Conservation (phyloP, 805 yeast species). For the Debaryomyces prosopidis region DNA sequence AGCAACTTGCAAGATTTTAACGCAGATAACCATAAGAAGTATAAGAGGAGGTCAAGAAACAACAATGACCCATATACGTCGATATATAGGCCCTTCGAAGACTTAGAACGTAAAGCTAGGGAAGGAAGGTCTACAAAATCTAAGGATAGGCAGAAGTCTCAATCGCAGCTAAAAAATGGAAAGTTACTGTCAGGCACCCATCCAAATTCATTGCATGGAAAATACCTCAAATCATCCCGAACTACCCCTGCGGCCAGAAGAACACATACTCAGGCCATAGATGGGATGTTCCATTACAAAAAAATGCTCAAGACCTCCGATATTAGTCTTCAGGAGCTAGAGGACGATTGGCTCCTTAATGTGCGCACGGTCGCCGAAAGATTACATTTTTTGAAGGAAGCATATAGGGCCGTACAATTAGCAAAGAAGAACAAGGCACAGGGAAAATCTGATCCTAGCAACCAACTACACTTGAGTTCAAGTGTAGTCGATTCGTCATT, state of each 20-base stretch:
- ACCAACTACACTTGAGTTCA: not conserved
- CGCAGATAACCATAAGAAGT: not conserved
- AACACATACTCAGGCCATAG: constrained; percentile 5
- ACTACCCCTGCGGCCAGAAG: no score
- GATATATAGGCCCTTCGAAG: no score
- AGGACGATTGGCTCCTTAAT: constrained; percentile 25
- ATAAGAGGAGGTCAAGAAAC: no score
- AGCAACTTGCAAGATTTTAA: not conserved
- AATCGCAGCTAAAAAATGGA: no score
- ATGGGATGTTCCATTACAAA: constrained; percentile 7
- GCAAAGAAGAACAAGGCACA: constrained; percentile 17
- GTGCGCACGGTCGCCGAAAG: constrained; percentile 24
- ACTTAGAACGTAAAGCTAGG: no score
- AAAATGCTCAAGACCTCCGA: constrained; percentile 2
- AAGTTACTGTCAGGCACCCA: no score
- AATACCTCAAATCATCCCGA: no score
- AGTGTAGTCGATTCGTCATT: not conserved
- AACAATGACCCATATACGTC: no score
- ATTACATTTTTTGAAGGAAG: constrained; percentile 27
- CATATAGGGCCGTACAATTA: constrained; percentile 23
- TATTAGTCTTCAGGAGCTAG: constrained; percentile 6
- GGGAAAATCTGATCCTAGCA: constrained; percentile 1
- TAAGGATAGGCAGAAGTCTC: no score
- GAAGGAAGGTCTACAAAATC: no score
- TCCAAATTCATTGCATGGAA: no score